Percentiles rank a stretch among this genome's conserved stretches.
Conservation (phyloP, 2,329 filamentous ascomycete genomes). For the Xylaria hypoxylon region DNA sequence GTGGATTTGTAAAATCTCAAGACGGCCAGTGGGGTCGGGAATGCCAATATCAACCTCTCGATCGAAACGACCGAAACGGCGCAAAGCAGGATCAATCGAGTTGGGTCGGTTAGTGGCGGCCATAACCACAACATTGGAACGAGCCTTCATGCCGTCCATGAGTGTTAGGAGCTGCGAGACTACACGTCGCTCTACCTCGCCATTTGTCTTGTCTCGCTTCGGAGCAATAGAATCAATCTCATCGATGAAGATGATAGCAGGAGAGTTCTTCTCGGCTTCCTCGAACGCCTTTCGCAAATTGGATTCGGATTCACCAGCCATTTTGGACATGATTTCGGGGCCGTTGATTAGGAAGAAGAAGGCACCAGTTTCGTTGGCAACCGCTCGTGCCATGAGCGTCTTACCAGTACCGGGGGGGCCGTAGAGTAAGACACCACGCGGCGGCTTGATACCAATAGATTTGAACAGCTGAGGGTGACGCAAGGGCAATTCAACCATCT, state of each 20-base stretch:
- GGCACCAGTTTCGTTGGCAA: slow-evolving; percentile 97
- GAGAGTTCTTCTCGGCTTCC: slow-evolving; percentile 99
- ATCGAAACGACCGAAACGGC: slow-evolving; percentile 98
- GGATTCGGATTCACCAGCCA: slow-evolving; percentile 99
- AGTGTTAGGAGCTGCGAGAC: slow-evolving; percentile 95
- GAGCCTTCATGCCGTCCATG: slow-evolving; percentile 99
- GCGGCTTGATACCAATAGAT: slow-evolving; percentile 99
- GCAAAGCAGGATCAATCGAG: slow-evolving; percentile 96
- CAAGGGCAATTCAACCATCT: slow-evolving; percentile 96
- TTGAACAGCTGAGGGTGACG: slow-evolving; percentile 99
- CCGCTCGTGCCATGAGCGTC: slow-evolving; percentile 97
- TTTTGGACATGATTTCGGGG: slow-evolving; percentile 99
- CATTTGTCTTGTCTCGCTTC: slow-evolving; percentile 99
- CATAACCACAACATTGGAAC: slow-evolving; percentile 99
- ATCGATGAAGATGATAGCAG: slow-evolving; percentile 99
- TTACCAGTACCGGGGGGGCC: slow-evolving; percentile 99
- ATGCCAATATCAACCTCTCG: slow-evolving; percentile 99
- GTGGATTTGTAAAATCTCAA: slow-evolving; percentile 99
- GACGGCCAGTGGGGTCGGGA: slow-evolving; percentile 95
- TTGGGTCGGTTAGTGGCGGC: slow-evolving; percentile 98
- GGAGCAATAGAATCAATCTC: slow-evolving; percentile 99
- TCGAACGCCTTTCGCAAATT: slow-evolving; percentile 99
- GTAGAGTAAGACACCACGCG: slow-evolving; percentile 95
- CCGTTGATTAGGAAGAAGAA: slow-evolving; percentile 99
- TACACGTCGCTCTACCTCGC: slow-evolving; percentile 97